Evolutionary conservation across 78 protist species (phyloP).

Genomic region (Salpingoeca rosetta): DNA sequence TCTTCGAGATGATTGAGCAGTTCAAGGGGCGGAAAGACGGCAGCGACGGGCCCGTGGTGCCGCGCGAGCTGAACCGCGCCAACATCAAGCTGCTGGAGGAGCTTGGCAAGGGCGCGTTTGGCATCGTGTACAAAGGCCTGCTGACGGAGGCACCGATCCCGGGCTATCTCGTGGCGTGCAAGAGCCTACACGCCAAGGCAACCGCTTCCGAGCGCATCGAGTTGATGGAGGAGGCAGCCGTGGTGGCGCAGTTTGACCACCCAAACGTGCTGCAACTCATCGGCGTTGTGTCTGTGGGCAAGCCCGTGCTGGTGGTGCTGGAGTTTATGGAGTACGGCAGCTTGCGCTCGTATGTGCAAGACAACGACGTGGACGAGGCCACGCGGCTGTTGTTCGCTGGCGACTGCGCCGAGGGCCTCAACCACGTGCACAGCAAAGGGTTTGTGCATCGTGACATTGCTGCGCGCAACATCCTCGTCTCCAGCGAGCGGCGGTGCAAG

Average conservation of each 20-base stretch:
- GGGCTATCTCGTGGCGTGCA: neutral
- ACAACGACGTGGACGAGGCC: neutral
- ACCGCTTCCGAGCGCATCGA: neutral
- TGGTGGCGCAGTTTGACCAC: neutral
- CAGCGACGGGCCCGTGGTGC: neutral
- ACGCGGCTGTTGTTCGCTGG: neutral
- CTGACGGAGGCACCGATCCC: neutral
- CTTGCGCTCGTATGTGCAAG: neutral
- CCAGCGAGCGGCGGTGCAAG: neutral
- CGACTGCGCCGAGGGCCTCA: neutral
- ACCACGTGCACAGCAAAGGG: neutral
- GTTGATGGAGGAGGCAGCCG: neutral
- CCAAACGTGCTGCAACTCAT: neutral
- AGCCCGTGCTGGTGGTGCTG: neutral
- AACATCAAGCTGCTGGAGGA: neutral
- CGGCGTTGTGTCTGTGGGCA: neutral
- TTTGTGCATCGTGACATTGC: neutral
- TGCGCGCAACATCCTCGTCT: neutral
- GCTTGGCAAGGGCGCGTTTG: neutral
- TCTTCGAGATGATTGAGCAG: neutral
- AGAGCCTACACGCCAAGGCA: neutral
- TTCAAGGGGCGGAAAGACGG: neutral
- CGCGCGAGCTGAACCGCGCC: neutral
- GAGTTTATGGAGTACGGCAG: neutral
- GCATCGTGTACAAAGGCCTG: neutral